Percentiles rank a stretch among this genome's conserved stretches.
phyloP scores from a whole-genome alignment of 1,139 yeast species.

The Nakaseomyces kungkrabaensis region DNA sequence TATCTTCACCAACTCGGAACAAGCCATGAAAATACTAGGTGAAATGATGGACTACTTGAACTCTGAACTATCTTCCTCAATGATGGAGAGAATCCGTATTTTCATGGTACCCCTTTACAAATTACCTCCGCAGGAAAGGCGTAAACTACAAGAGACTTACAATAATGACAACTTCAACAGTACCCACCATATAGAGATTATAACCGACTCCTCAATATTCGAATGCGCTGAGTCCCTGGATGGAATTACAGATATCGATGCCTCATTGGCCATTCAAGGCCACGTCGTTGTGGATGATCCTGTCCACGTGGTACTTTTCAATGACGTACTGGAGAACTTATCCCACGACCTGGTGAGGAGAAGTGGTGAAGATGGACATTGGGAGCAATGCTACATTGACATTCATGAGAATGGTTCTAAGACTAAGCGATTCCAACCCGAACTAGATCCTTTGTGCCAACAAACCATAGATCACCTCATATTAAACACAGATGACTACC shows the following conservation, averaged over 20 bases:
- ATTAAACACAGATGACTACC: background rate
- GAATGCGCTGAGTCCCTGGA: slow-evolving; percentile 4
- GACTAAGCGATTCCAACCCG: background rate
- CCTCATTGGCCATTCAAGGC: background rate
- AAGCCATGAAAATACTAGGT: slow-evolving; percentile 13
- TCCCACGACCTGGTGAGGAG: slow-evolving; percentile 21
- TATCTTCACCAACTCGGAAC: slow-evolving; percentile 22
- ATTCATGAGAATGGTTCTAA: background rate
- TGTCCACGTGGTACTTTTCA: slow-evolving; percentile 21
- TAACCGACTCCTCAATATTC: background rate
- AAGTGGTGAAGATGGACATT: slow-evolving; percentile 6
- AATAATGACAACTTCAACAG: background rate
- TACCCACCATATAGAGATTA: background rate
- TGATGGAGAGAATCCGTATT: slow-evolving; percentile 18
- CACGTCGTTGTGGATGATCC: slow-evolving; percentile 19
- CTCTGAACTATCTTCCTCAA: slow-evolving; percentile 10
- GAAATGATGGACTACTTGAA: slow-evolving; percentile 16
- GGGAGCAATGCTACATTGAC: slow-evolving; percentile 14
- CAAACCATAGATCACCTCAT: background rate
- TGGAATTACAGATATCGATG: slow-evolving; percentile 3
- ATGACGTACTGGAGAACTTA: slow-evolving; percentile 21
- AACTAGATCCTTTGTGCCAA: background rate
- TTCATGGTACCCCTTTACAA: slow-evolving; percentile 22
- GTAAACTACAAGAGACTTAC: background rate
- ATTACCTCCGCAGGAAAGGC: background rate